A percentile compares a stretch with the other conserved stretches of the same genome.
phyloP scores from a whole-genome alignment of 768 basidiomycete species.

The Cytidiella melzeri region DNA sequence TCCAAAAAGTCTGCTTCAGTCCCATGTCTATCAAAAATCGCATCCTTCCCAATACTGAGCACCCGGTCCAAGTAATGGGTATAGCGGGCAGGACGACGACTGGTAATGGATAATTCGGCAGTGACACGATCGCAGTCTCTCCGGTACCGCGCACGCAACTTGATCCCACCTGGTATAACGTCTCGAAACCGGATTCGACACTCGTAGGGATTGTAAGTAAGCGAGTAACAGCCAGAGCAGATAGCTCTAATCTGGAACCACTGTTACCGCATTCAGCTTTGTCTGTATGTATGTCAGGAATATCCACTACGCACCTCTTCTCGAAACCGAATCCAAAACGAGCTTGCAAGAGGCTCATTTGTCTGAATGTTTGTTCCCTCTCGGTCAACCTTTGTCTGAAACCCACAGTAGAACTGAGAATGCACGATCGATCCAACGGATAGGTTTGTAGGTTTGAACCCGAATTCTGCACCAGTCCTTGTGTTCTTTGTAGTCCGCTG shows the following conservation, averaged over 20 bases:
- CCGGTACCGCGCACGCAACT: neutral
- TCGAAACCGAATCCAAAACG: conserved; percentile 10
- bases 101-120: neutral
- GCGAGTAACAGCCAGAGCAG: neutral
- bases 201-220: conserved; percentile 6
- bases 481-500: conserved; percentile 7
- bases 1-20: conserved; percentile 9
- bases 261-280: neutral
- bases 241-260: conserved; percentile 10
- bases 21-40: conserved; percentile 1
- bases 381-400: conserved; percentile 1
- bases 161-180: conserved; percentile 4
- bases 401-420: conserved; percentile 1
- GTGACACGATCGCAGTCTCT: neutral
- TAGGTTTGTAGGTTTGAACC: conserved; percentile 7
- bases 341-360: neutral
- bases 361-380: conserved; percentile 1
- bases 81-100: conserved; percentile 6
- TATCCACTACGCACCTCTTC: conserved; percentile 3
- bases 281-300: neutral
- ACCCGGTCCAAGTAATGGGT: neutral
- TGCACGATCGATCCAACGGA: neutral
- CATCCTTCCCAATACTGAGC: neutral
- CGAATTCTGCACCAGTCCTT: conserved; percentile 9
- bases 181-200: conserved; percentile 10